These are phyloP conservation scores for Escovopsis sp. DNA, from an alignment of 2,329 filamentous ascomycete genomes.

Conservation along the genomic window DNA sequence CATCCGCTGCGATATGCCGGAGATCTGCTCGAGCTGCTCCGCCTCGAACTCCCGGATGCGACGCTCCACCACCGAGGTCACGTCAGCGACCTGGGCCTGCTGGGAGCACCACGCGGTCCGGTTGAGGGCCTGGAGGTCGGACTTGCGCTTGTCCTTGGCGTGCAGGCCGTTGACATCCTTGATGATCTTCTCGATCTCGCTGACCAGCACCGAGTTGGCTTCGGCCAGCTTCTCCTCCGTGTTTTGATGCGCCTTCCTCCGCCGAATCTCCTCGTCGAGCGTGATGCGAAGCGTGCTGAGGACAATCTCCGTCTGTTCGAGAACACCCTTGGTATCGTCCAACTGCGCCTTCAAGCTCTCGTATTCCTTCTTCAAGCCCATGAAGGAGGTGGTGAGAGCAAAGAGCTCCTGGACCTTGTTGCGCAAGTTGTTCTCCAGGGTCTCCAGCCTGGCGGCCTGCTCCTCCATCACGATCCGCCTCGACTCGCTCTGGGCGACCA, in stretches of 20 bases:
- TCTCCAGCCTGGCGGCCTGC: conserved; percentile 81
- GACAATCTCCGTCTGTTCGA: conserved; percentile 80
- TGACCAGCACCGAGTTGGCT: conserved; percentile 63
- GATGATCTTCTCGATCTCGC: conserved; percentile 64
- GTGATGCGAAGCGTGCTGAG: conserved; percentile 61
- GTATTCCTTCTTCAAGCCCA: conserved; percentile 77
- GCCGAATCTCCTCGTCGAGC: conserved; percentile 62
- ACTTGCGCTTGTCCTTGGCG: conserved; percentile 74
- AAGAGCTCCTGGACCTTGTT: conserved; percentile 93
- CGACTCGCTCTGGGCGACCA: conserved; percentile 85
- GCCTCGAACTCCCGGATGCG: conserved; percentile 58
- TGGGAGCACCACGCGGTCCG: conserved; percentile 64
- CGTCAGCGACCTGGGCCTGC: conserved; percentile 58
- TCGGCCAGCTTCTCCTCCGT: conserved; percentile 66
- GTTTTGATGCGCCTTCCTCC: conserved; percentile 71
- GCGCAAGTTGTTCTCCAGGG: conserved; percentile 75
- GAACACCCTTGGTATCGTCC: conserved; percentile 63
- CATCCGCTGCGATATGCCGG: conserved; percentile 56
- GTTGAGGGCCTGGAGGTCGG: conserved; percentile 70
- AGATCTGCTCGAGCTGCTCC: conserved; percentile 59
- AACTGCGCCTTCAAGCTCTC: conserved; percentile 59
- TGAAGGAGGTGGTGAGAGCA: conserved; percentile 72
- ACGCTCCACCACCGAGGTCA: conserved; percentile 63
- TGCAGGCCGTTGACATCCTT: conserved; percentile 68
- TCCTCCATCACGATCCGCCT: conserved; percentile 83